phyloP scores from a whole-genome alignment of 495 filamentous ascomycete genomes.

The Neurospora tetrasperma region DNA sequence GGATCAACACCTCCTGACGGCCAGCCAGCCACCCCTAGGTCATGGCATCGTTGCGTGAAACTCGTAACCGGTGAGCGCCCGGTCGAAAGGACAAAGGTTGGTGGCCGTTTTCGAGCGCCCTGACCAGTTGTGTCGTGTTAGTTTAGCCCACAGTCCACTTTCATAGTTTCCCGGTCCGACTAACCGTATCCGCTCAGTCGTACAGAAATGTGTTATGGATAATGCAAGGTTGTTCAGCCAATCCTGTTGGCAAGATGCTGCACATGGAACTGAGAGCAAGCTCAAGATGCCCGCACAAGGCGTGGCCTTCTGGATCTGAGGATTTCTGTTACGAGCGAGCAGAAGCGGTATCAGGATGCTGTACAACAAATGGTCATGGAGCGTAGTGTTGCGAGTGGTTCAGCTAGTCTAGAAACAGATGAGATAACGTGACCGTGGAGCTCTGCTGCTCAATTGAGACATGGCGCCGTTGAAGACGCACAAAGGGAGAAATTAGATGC shows the following conservation, averaged over 20 bases:
- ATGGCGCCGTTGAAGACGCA: background rate
- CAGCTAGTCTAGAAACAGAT: background rate
- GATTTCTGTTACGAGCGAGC: too few relatives aligned
- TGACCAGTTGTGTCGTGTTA: background rate
- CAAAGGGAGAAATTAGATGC: background rate
- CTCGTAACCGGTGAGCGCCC: background rate
- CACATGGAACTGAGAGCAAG: too few relatives aligned
- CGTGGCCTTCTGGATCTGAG: too few relatives aligned
- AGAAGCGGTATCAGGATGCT: background rate
- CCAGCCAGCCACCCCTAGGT: background rate
- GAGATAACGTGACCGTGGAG: background rate
- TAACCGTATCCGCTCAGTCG: too few relatives aligned
- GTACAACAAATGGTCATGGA: background rate
- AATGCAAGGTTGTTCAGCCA: too few relatives aligned
- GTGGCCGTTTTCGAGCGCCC: background rate
- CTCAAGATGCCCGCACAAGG: too few relatives aligned
- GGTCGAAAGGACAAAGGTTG: background rate
- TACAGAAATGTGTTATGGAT: too few relatives aligned
- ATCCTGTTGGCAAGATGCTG: too few relatives aligned
- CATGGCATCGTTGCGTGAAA: background rate
- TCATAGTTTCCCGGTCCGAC: background rate
- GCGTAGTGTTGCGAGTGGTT: background rate
- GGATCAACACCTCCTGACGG: background rate
- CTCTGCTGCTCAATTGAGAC: background rate
- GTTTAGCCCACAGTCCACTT: background rate